phyloP scores from a whole-genome alignment of 106 monocot genomes.

The Allium sativum region DNA sequence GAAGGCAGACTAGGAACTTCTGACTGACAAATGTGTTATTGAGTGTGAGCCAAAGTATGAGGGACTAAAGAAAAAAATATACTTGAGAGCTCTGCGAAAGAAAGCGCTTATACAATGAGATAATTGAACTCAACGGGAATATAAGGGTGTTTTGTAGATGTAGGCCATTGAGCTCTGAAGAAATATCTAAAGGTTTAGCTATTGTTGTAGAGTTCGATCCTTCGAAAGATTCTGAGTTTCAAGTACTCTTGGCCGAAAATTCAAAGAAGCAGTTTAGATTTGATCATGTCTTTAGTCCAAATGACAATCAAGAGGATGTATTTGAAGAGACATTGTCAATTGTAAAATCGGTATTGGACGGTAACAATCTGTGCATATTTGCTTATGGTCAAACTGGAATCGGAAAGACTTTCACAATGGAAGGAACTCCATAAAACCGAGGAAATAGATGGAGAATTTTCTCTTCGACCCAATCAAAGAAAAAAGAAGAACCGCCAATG shows the following conservation, averaged over 20 bases:
- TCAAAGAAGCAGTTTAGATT: conserved; percentile 75
- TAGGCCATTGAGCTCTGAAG: conserved; percentile 66
- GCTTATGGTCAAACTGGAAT: conserved; percentile 97
- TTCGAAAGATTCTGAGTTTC: conserved; percentile 55
- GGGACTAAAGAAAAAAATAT: conserved; percentile 49
- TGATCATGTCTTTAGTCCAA: conserved; percentile 79
- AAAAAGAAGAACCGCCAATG: conserved; percentile 54
- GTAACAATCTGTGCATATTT: conserved; percentile 87
- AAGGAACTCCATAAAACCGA: conserved; percentile 72
- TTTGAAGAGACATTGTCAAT: conserved; percentile 73
- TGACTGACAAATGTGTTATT: conserved; percentile 31
- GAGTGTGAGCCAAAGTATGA: conserved; percentile 54
- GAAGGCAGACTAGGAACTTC: conserved; percentile 4
- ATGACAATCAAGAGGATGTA: conserved; percentile 63
- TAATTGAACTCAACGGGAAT: conserved; percentile 85
- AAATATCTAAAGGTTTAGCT: conserved; percentile 47
- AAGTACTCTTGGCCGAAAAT: conserved; percentile 47
- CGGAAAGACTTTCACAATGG: conserved; percentile 98
- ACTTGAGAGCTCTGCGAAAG: conserved; percentile 45
- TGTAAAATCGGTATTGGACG: conserved; percentile 78
- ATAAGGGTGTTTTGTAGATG: conserved; percentile 96
- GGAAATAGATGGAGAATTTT: conserved; percentile 39
- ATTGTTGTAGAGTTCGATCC: conserved; percentile 57
- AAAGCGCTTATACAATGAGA: conserved; percentile 78
- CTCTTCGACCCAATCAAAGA: conserved; percentile 34